phyloP scores from a whole-genome alignment of 345 rosid genomes.

The Adansonia digitata region DNA sequence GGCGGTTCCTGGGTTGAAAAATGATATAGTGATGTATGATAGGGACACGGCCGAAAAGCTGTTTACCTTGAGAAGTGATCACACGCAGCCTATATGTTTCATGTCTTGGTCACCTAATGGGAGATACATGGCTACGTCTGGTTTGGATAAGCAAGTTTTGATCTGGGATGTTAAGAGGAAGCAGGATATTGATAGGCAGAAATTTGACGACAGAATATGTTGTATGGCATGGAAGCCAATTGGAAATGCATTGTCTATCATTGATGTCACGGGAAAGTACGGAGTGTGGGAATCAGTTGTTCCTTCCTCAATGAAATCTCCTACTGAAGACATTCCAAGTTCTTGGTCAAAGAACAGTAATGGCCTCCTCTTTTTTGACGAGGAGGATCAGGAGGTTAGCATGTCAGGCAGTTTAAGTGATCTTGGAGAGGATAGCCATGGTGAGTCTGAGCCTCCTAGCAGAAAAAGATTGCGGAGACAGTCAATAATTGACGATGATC shows the following conservation, averaged over 20 bases:
- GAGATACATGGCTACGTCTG: slow-evolving; percentile 83
- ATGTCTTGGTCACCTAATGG: slow-evolving; percentile 94
- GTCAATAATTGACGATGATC: slow-evolving; percentile 38
- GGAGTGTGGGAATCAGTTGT: slow-evolving; percentile 90
- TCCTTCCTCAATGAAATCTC: slow-evolving; percentile 89
- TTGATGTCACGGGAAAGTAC: slow-evolving; percentile 70
- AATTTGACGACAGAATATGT: slow-evolving; percentile 65
- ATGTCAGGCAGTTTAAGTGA: slow-evolving; percentile 67
- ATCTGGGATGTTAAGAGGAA: slow-evolving; percentile 85
- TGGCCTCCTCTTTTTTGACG: slow-evolving; percentile 67
- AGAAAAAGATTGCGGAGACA: slow-evolving; percentile 67
- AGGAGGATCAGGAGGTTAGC: slow-evolving; percentile 54
- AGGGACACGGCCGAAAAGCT: slow-evolving; percentile 88
- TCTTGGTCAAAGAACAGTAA: slow-evolving; percentile 54
- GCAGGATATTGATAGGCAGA: slow-evolving; percentile 86
- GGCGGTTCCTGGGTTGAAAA: slow-evolving; percentile 82
- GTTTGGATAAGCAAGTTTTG: slow-evolving; percentile 79
- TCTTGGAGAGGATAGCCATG: slow-evolving; percentile 49
- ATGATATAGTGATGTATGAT: slow-evolving; percentile 88
- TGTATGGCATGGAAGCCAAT: slow-evolving; percentile 92
- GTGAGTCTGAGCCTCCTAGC: slow-evolving; percentile 53
- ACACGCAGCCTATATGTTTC: slow-evolving; percentile 60
- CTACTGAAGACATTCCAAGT: slow-evolving; percentile 67
- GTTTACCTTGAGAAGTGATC: slow-evolving; percentile 80
- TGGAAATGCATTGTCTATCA: slow-evolving; percentile 80